These are phyloP conservation scores for Perkinsus olseni DNA, from an alignment of 169 alveolate genomes.

Conservation along the genomic window DNA sequence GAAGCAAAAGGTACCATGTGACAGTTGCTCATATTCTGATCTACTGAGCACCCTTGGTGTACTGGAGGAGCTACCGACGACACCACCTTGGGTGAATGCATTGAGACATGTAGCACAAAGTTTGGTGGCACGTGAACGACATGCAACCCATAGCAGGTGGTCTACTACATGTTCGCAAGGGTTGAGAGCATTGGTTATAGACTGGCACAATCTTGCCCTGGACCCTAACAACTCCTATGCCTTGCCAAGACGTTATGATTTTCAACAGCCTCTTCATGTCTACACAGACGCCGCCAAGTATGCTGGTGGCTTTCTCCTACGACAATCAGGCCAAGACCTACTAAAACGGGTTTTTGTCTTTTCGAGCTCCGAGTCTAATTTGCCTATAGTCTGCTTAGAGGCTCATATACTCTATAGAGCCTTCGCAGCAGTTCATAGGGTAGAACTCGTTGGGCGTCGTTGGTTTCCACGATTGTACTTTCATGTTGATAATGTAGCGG, in stretches of 20 bases:
- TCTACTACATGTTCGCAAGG: no score
- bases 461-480: background rate
- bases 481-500: no score
- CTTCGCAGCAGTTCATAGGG: background rate
- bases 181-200: no score
- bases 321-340: background rate
- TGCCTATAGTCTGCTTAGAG: background rate
- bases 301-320: background rate
- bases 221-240: background rate
- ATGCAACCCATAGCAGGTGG: no score
- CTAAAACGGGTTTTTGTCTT: background rate
- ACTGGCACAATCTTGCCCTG: background rate
- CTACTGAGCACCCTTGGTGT: background rate
- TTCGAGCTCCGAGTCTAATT: background rate
- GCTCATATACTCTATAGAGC: background rate
- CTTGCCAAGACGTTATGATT: background rate
- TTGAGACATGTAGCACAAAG: no score
- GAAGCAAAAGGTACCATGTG: no score
- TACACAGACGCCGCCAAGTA: background rate
- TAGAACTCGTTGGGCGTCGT: background rate
- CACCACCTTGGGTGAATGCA: no score
- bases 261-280: background rate
- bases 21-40: background rate
- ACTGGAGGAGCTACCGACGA: no score
- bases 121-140: no score